Percentiles rank a stretch among this genome's conserved stretches.
Evolutionary conservation across 164 flowering plant species (phyloP).

Genomic region (Pachysandra terminalis): DNA sequence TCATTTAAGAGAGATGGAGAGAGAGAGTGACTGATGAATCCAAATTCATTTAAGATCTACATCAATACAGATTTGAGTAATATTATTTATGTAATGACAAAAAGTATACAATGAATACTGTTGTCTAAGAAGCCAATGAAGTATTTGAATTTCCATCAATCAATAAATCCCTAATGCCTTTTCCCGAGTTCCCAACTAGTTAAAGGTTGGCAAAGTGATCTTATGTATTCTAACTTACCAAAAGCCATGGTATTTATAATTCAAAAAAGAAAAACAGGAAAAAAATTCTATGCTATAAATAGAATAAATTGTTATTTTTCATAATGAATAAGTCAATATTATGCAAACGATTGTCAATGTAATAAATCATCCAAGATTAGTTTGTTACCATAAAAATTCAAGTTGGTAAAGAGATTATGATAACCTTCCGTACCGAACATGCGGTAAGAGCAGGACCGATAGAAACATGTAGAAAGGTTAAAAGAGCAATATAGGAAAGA

Average conservation of each 20-base stretch:
- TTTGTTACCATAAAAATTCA: not conserved
- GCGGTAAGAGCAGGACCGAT: not conserved
- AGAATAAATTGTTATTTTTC: not conserved
- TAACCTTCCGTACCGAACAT: not conserved
- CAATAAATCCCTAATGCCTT: no score
- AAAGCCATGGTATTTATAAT: no score
- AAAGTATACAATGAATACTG: not conserved
- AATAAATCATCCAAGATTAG: not conserved
- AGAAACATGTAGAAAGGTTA: not conserved
- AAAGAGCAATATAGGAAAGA: not conserved
- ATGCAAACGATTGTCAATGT: not conserved
- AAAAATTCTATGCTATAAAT: not conserved
- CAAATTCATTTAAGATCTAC: not conserved
- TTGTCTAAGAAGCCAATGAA: no score
- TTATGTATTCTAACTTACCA: no score
- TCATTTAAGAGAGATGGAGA: not conserved
- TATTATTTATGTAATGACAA: not conserved
- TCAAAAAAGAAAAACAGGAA: not conserved
- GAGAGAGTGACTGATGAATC: not conserved
- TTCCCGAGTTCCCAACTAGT: no score
- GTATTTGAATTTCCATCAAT: no score
- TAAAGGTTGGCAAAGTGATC: no score
- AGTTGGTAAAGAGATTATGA: not conserved
- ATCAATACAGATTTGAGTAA: not conserved
- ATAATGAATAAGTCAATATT: not conserved